phyloP scores from a whole-genome alignment of 768 basidiomycete species.

The Serendipita sp. region DNA sequence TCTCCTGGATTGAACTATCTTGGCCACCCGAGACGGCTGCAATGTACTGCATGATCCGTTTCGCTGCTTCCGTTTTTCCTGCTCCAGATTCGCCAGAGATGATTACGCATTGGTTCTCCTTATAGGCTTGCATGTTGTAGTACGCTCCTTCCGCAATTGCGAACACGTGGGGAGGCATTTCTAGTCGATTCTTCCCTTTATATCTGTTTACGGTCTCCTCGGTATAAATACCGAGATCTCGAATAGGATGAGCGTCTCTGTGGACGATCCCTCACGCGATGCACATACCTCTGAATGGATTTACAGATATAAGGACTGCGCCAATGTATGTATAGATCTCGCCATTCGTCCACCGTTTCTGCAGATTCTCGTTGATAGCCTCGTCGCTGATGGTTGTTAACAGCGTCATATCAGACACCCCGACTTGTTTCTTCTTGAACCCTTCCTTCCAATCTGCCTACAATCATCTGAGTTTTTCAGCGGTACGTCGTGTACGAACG shows the following conservation, averaged over 20 bases:
- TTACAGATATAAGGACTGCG: conserved; percentile 96
- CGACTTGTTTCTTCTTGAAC: conserved; percentile 99
- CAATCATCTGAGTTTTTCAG: conserved; percentile 7
- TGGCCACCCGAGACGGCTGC: conserved; percentile 86
- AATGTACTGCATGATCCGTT: conserved; percentile 99
- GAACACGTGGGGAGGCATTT: conserved; percentile 97
- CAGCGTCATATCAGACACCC: conserved; percentile 97
- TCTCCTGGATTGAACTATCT: conserved; percentile 75
- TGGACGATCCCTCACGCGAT: conserved; percentile 4
- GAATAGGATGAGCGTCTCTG: conserved; percentile 9
- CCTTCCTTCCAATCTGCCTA: conserved; percentile 99
- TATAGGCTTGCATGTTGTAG: conserved; percentile 98
- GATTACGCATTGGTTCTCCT: conserved; percentile 99
- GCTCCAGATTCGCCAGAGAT: conserved; percentile 99
- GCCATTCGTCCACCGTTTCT: conserved; percentile 86
- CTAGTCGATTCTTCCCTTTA: conserved; percentile 92
- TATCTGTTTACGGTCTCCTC: conserved; percentile 73
- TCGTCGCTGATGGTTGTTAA: conserved; percentile 95
- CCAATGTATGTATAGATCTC: conserved; percentile 99
- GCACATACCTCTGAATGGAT: conserved; percentile 75
- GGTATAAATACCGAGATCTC: conserved; percentile 97
- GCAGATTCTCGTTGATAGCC: conserved; percentile 91
- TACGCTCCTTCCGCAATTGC: conserved; percentile 92
- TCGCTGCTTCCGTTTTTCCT: conserved; percentile 98
- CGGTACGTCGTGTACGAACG: conserved; percentile 42